phyloP scores from a whole-genome alignment of 371 early-diverging fungal genomes.

The Chytridiales sp. region DNA sequence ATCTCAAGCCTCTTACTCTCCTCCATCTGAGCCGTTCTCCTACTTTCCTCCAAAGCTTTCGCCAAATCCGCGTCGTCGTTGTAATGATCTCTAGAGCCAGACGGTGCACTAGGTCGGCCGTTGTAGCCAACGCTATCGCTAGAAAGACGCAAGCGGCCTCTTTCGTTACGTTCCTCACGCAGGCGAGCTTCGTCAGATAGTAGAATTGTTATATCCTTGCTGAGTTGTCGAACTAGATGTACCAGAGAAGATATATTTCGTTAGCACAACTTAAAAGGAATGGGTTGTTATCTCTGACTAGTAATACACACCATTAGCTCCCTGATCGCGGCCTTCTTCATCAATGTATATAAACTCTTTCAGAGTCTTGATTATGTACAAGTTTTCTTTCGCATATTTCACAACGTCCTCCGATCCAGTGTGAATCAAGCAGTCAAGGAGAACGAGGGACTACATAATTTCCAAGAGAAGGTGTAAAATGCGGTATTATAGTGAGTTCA shows the following conservation, averaged over 20 bases:
- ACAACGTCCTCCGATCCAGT: constrained; percentile 88
- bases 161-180: constrained; percentile 69
- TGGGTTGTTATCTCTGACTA: background rate
- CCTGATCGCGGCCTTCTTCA: constrained; percentile 88
- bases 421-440: constrained; percentile 74
- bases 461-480: background rate
- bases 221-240: constrained; percentile 84
- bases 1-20: constrained; percentile 43
- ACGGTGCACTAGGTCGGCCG: constrained; percentile 24
- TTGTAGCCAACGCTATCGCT: constrained; percentile 48
- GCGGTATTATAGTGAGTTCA: constrained; percentile 5
- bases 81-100: constrained; percentile 50
- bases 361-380: constrained; percentile 90
- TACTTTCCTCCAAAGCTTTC: constrained; percentile 83
- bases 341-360: constrained; percentile 94
- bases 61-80: constrained; percentile 78
- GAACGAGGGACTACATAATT: constrained; percentile 52
- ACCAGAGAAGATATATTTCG: background rate
- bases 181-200: constrained; percentile 78
- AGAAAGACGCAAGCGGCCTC: constrained; percentile 58
- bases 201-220: constrained; percentile 84
- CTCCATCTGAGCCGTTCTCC: constrained; percentile 64
- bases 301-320: constrained; percentile 66
- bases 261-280: background rate
- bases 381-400: constrained; percentile 82